Evolutionary conservation across 345 rosid species (phyloP), one percentile per base, ranked within the genome.

Genomic region (Populus nigra): DNA sequence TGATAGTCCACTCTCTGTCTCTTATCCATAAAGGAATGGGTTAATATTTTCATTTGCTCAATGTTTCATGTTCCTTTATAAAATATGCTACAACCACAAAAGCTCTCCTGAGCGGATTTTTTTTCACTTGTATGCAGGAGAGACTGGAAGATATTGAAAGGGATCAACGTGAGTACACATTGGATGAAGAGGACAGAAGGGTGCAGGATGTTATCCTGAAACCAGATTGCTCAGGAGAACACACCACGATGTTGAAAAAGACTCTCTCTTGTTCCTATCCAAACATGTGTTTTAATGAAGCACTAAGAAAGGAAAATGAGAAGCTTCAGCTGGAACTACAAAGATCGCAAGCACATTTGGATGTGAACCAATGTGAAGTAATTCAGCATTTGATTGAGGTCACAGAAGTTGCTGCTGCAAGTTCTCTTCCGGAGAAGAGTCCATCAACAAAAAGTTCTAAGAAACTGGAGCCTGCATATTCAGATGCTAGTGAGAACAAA

Each of bases 121-220:
- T 79, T 71, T 35, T 5, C 53, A 43, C 27, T 41, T 29, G 10
- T 80, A 7, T 87, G 38, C 86, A 94, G 98, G 98, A 93, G 89
- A 89, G 98, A 77, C 76, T 96, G 25, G 96, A 91, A 73, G 85
- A 84, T 82, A 96, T 96, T 77, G 99, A 92, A 87, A 90, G 80
- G 83, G 97, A 96, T 92, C 98, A 93, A 74, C 73, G 85, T 0
- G 99, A 96, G 84, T 96, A 93, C 74, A 96, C 96, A 31, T 77
- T 96, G 68, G 99, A 92, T 80, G 97, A 92, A 72, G 99, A 93
- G 84, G 98, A 96, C 57, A 90, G 90, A 78, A 91, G 86, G 85
- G 90, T 96, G 86, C 99, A 96, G 69, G 87, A 86, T 84, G 87
- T 91, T 76, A 92, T 96, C 39, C 31, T 96, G 87, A 89, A 87